These are phyloP conservation scores for Puccinia novopanici DNA, from an alignment of 1,284 basidiomycete genomes.

Conservation along the genomic window DNA sequence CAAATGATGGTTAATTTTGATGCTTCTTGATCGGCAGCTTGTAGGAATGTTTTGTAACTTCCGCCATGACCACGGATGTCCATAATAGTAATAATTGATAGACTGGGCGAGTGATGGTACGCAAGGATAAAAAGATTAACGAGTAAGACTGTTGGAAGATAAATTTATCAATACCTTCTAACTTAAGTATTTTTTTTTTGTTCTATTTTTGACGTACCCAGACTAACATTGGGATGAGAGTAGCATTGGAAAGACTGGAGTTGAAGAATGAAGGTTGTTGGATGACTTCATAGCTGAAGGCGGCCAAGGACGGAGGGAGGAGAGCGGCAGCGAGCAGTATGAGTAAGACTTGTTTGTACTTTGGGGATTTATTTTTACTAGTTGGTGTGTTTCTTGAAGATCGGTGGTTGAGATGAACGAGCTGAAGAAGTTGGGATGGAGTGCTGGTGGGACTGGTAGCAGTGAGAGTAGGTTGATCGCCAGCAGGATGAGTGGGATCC, in stretches of 20 bases:
- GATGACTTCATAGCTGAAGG: slow-evolving; percentile 13
- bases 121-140: slow-evolving; percentile 18
- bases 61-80: slow-evolving; percentile 6
- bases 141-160: slow-evolving; percentile 22
- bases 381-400: neutral
- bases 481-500: slow-evolving; percentile 15
- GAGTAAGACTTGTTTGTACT: slow-evolving; percentile 11
- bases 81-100: slow-evolving; percentile 31
- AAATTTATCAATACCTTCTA: neutral
- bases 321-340: neutral
- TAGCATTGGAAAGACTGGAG: neutral
- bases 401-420: slow-evolving; percentile 3
- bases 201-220: slow-evolving; percentile 24
- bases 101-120: slow-evolving; percentile 35
- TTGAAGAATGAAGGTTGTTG: neutral
- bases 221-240: slow-evolving; percentile 5
- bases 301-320: slow-evolving; percentile 9
- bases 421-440: slow-evolving; percentile 6
- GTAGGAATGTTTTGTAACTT: neutral
- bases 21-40: neutral
- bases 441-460: neutral
- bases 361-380: neutral
- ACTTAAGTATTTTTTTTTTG: too few relatives aligned
- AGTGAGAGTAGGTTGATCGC: slow-evolving; percentile 6
- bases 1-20: slow-evolving; percentile 14